phyloP scores from a whole-genome alignment of 2,329 filamentous ascomycete species.

The Trichoderma sp. region DNA sequence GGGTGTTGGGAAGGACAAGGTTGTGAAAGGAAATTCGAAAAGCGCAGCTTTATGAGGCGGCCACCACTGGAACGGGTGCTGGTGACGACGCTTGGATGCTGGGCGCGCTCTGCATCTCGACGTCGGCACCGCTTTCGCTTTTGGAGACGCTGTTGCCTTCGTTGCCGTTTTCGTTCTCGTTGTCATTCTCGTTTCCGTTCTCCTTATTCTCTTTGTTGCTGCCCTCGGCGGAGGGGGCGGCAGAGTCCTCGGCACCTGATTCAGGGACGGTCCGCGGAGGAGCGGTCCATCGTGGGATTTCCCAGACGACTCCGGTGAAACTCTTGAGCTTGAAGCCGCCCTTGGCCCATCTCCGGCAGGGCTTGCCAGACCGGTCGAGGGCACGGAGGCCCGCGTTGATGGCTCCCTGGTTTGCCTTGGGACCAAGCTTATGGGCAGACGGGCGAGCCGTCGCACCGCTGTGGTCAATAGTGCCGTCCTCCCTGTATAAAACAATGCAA shows the following conservation, averaged over 20 bases:
- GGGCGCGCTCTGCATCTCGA: slow-evolving; percentile 56
- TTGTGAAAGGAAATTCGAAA: neutral
- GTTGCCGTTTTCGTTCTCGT: slow-evolving; percentile 58
- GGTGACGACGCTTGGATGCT: slow-evolving; percentile 58
- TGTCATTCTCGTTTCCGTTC: slow-evolving; percentile 54
- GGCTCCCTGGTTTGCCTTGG: slow-evolving; percentile 93
- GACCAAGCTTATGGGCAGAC: slow-evolving; percentile 79
- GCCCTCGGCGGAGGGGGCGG: slow-evolving; percentile 50
- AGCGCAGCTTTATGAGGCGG: slow-evolving; percentile 43
- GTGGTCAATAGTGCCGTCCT: slow-evolving; percentile 65
- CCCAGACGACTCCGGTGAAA: slow-evolving; percentile 86
- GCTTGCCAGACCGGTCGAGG: slow-evolving; percentile 87
- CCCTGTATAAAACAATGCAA: slow-evolving; percentile 45
- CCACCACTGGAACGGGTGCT: slow-evolving; percentile 51
- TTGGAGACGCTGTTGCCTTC: slow-evolving; percentile 53
- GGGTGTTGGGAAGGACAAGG: neutral
- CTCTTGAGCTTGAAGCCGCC: slow-evolving; percentile 84
- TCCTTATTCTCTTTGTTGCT: slow-evolving; percentile 66
- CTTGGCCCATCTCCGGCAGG: slow-evolving; percentile 88
- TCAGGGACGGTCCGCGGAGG: slow-evolving; percentile 60
- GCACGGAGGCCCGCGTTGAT: slow-evolving; percentile 96
- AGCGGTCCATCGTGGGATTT: slow-evolving; percentile 79
- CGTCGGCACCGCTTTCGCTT: slow-evolving; percentile 50
- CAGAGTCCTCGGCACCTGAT: slow-evolving; percentile 50
- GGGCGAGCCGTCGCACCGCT: slow-evolving; percentile 52